Base-by-base conservation (phyloP, 345 rosid genomes). In the Streptanthus diversifolius region DNA sequence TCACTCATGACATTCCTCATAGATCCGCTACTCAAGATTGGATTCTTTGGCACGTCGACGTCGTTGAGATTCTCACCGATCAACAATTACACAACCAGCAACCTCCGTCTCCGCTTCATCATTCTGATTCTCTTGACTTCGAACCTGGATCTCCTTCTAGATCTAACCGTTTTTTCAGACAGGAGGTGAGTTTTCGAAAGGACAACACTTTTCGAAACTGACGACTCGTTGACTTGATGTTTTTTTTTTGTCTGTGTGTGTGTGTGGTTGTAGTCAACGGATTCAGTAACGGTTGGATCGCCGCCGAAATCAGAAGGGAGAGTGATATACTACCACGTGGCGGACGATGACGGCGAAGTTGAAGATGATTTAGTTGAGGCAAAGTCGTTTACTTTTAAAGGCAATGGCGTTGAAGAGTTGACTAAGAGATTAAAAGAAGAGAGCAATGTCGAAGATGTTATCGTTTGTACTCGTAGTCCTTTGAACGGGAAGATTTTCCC, bases 401-500 rank as follows among this genome's bases (percentile, higher is more conserved):
- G 99, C 1, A 88, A 84, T 47, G 83, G 84, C 15, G 89, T 95
- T 41, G 87, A 84, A 8, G 98, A 88, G 73, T 55, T 92, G 78
- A 90, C 90, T 63, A 85, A 63, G 43, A 90, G 78, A 72, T 74
- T 92, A 78, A 86, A 68, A 82, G 96, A 87, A 83, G 96, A 88
- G 77, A 86, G 89, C 3, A 90, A 86, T 10, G 72, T 90, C 5
- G 81, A 85, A 48, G 88, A 81, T 18, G 80, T 88, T 33, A 63
- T 90, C 7, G 96, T 92, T 71, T 95, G 99, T 70, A 82, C 90
- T 78, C 90, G 91, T 0, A 95, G 92, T 80, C 99, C 97, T 0
- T 82, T 95, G 84, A 87, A 95, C 71, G 90, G 86, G 36, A 84
- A 85, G 85, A 96, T 95, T 55, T 84, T 75, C 69, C 98, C 97